A percentile compares a stretch with the other conserved stretches of the same genome.
Conservation (phyloP, 1,139 yeast species). For the Candida glucosophila region DNA sequence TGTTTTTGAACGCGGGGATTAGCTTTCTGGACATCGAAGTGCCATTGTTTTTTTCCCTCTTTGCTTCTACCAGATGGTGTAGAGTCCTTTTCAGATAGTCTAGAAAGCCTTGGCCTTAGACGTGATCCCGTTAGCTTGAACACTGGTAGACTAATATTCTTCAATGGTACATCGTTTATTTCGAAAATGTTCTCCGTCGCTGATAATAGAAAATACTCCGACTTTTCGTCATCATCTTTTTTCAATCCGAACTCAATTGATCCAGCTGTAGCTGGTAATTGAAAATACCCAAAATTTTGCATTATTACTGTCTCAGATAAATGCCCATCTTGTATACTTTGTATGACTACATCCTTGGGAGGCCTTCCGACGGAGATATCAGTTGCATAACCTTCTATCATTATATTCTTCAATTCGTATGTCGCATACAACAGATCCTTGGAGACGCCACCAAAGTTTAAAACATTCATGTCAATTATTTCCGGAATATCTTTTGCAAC, state of each 20-base stretch:
- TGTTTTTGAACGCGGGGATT: conserved; percentile 3
- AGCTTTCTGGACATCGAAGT: conserved; percentile 9
- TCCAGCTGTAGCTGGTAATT: conserved; percentile 65
- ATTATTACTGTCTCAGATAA: conserved; percentile 71
- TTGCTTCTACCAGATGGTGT: no score
- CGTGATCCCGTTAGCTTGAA: conserved; percentile 38
- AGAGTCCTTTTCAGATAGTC: no score
- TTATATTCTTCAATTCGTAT: conserved; percentile 36
- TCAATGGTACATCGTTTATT: conserved; percentile 13
- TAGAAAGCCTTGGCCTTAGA: conserved; percentile 36
- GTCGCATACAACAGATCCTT: no score
- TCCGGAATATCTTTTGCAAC: conserved; percentile 34
- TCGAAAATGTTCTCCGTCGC: conserved; percentile 21
- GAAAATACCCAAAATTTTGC: conserved; percentile 69
- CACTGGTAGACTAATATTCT: conserved; percentile 16
- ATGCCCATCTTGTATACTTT: conserved; percentile 3
- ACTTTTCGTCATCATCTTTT: conserved; percentile 20
- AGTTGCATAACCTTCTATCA: conserved; percentile 66
- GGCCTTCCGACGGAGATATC: conserved; percentile 26
- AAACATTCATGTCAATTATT: conserved; percentile 53
- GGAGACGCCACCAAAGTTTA: no score
- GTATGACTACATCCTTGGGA: conserved; percentile 47
- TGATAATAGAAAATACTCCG: conserved; percentile 35
- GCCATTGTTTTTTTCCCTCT: background rate
- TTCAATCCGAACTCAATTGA: conserved; percentile 44